Evolutionary conservation across 805 yeast genomes (phyloP), one percentile per base, ranked within the genome.

Genomic region (Saturnispora saitoi): DNA sequence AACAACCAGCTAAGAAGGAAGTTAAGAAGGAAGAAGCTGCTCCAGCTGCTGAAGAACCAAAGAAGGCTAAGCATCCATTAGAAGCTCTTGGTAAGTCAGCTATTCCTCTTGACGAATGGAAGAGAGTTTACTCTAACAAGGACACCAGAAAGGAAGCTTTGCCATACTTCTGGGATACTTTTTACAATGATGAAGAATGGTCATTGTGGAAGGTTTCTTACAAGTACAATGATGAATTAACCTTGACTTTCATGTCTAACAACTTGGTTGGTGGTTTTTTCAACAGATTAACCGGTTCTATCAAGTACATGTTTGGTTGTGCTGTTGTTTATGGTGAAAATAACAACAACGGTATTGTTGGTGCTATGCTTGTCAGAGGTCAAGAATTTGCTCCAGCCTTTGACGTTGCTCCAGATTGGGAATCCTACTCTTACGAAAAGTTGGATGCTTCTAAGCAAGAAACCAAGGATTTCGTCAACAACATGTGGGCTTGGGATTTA

Each of bases 391-490:
- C 61, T 50, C 95, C 97, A 70, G 99, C 96, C 55, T 88, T 91
- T 66, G 86, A 91, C 57, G 98, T 93, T 70, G 99, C 98, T 66
- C 97, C 99, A 70, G 99, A 93, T 75, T 89, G 95, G 95, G 98
- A 91, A 75, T 87, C 96, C 44, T 91, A 87, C 76, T 66, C 68
- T 51, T 88, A 78, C 85, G 72, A 80, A 66, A 82, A 86, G 76
- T 76, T 91, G 64, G 97, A 91, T 67, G 78, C 83, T 53, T 61
- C 88, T 62, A 78, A 79, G 59, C 80, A 78, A 58, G 93, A 79
- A 66, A 86, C 78, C 76, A 83, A 77, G 71, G 86, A 75, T 56
- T 86, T 87, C 65, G 70, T 93, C 62, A 76, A 86, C 71, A 86
- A 89, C 80, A 76, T 89, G 83, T 87, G 95, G 83, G 95, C 97